phyloP scores from a whole-genome alignment of 2,329 filamentous ascomycete genomes.

The Ophiostoma novo-ulmi region DNA sequence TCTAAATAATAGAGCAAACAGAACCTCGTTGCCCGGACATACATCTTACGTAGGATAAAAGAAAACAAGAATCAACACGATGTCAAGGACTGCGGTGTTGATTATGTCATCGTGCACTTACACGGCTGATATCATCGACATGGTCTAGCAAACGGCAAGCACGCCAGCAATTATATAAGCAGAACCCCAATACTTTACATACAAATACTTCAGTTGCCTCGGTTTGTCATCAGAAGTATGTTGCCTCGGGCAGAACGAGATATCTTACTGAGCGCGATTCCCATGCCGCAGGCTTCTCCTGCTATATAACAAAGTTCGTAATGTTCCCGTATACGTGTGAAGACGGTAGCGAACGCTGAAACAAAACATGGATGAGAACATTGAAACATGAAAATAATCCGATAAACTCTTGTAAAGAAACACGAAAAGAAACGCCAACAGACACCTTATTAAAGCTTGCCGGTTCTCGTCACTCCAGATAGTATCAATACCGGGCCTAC shows the following conservation, averaged over 20 bases:
- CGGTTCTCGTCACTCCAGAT: no score
- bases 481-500: no score
- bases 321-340: no score
- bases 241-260: neutral
- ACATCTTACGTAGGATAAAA: neutral
- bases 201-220: neutral
- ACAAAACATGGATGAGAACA: no score
- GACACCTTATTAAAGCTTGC: no score
- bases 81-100: neutral
- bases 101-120: conserved; percentile 7
- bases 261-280: no score
- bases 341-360: no score
- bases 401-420: no score
- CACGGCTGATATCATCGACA: neutral
- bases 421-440: no score
- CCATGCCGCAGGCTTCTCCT: no score
- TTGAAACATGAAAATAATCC: no score
- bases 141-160: neutral
- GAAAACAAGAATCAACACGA: neutral
- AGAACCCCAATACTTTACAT: neutral
- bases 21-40: conserved; percentile 4
- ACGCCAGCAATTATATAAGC: neutral
- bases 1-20: neutral
- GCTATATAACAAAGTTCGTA: no score
- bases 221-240: neutral